phyloP scores from a whole-genome alignment of 2,329 filamentous ascomycete species.

The Pseudocercospora eumusae region DNA sequence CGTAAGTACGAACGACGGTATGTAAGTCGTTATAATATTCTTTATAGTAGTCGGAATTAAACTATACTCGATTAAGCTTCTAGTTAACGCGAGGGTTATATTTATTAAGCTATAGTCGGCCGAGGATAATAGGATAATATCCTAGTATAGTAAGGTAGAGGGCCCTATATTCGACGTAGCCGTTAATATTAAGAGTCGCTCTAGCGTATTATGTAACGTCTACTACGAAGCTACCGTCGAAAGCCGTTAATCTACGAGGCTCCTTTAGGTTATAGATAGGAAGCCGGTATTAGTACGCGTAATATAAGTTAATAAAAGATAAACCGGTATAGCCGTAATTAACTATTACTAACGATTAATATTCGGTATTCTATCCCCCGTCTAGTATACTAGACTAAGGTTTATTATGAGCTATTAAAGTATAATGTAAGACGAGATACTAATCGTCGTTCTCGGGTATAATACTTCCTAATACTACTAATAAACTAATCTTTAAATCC shows the following conservation, averaged over 20 bases:
- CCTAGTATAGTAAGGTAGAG: not conserved
- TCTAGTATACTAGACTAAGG: not conserved
- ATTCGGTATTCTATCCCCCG: not conserved
- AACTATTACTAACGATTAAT: not conserved
- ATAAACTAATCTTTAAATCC: not conserved
- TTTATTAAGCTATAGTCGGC: not conserved
- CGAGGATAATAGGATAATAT: not conserved
- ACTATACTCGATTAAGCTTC: not conserved
- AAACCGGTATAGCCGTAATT: not conserved
- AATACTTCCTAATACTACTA: not conserved
- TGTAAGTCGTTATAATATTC: not conserved
- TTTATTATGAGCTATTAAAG: not conserved
- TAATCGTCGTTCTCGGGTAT: not conserved
- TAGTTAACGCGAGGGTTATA: not conserved
- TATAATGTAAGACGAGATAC: not conserved
- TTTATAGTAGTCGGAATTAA: not conserved
- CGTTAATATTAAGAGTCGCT: not conserved
- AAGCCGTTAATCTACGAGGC: not conserved
- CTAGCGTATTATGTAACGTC: not conserved
- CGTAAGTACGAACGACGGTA: not conserved
- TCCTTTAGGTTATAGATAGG: not conserved
- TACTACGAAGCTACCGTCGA: not conserved
- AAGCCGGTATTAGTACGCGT: not conserved
- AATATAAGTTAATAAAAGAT: not conserved
- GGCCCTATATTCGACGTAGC: not conserved